These are phyloP conservation scores for Helenozyma rhizophorensis DNA, from an alignment of 805 yeast genomes.

Conservation along the genomic window DNA sequence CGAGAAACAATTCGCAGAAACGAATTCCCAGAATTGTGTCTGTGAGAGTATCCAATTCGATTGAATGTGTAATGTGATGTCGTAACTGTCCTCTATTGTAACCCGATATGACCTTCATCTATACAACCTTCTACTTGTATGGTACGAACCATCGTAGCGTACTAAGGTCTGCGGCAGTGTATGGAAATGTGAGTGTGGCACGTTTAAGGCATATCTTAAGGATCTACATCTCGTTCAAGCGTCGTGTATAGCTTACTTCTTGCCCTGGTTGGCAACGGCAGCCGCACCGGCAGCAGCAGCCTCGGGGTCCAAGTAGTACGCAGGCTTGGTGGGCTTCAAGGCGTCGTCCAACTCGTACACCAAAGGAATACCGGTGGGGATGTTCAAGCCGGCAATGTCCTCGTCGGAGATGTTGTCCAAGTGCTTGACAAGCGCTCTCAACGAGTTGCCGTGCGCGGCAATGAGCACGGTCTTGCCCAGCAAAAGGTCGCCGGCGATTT, in stretches of 20 bases:
- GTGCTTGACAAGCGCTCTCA: slow-evolving; percentile 94
- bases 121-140: too few relatives aligned
- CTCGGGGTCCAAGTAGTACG: slow-evolving; percentile 97
- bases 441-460: slow-evolving; percentile 98
- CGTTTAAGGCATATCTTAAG: too few relatives aligned
- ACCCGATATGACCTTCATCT: too few relatives aligned
- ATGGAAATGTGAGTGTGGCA: too few relatives aligned
- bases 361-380: slow-evolving; percentile 98
- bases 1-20: too few relatives aligned
- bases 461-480: slow-evolving; percentile 85
- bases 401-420: slow-evolving; percentile 89
- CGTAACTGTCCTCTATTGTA: too few relatives aligned
- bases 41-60: too few relatives aligned
- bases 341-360: slow-evolving; percentile 89
- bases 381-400: slow-evolving; percentile 90
- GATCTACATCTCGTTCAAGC: too few relatives aligned
- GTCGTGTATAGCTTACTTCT: slow-evolving; percentile 28
- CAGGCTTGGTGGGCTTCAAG: slow-evolving; percentile 86
- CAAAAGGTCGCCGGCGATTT: slow-evolving; percentile 77
- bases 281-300: slow-evolving; percentile 99
- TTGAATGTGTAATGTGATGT: too few relatives aligned
- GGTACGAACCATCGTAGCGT: too few relatives aligned
- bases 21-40: too few relatives aligned
- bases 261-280: slow-evolving; percentile 96
- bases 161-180: too few relatives aligned